A percentile compares a stretch with the other conserved stretches of the same genome.
Conservation (phyloP, 345 rosid species). For the Nasturtium officinale region DNA sequence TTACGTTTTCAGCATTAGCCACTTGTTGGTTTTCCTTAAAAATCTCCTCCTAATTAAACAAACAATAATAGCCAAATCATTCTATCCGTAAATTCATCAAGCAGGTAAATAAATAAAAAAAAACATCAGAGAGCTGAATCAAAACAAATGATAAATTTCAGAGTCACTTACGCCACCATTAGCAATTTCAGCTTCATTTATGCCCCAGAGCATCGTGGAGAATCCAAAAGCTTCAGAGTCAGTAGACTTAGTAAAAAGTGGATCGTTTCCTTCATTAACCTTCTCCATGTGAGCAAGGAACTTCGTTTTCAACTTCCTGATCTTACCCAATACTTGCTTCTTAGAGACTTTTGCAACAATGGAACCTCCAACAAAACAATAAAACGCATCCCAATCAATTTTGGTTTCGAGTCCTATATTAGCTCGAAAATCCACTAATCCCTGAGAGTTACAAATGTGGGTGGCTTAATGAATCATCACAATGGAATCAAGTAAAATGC, state of each 20-base stretch:
- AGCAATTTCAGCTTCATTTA: neutral
- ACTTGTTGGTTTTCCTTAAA: neutral
- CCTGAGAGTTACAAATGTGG: neutral
- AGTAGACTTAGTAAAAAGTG: conserved; percentile 23
- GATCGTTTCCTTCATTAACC: conserved; percentile 22
- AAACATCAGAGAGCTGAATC: neutral
- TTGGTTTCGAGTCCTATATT: neutral
- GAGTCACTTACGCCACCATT: conserved; percentile 12
- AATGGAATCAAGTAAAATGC: neutral
- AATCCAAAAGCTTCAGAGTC: conserved; percentile 37
- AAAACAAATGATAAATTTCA: neutral
- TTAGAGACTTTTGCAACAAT: conserved; percentile 6
- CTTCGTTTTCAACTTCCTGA: conserved; percentile 21
- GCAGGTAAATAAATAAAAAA: neutral
- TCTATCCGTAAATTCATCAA: neutral
- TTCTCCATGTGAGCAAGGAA: conserved; percentile 6
- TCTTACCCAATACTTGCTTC: conserved; percentile 20
- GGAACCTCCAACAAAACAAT: neutral
- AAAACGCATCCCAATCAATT: conserved; percentile 30
- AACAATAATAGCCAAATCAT: conserved; percentile 3
- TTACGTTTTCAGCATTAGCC: conserved; percentile 1
- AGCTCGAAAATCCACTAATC: conserved; percentile 22
- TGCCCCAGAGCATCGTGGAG: conserved; percentile 33
- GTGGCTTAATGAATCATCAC: neutral
- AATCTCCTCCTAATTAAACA: conserved; percentile 23